phyloP scores from a whole-genome alignment of 495 filamentous ascomycete species.

The Xylaria bambusicola region DNA sequence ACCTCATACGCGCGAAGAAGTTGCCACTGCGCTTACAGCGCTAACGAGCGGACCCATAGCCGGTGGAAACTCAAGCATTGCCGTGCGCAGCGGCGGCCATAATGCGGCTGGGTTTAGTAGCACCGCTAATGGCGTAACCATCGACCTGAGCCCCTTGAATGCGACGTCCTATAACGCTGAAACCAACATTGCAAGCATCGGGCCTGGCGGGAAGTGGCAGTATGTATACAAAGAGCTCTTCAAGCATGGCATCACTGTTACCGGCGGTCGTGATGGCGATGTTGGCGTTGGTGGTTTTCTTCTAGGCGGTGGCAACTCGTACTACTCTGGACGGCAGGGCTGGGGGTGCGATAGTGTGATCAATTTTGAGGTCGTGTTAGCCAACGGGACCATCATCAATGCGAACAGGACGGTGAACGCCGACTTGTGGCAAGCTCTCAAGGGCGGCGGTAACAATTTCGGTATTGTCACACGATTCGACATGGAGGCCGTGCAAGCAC shows the following conservation, averaged over 20 bases:
- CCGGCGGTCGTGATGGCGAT: constrained; percentile 44
- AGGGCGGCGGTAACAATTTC: constrained; percentile 58
- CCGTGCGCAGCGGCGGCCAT: constrained; percentile 54
- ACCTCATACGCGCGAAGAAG: constrained; percentile 36
- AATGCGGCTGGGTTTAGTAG: constrained; percentile 37
- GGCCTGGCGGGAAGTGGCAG: constrained; percentile 47
- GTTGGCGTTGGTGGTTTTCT: constrained; percentile 49
- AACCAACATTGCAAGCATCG: constrained; percentile 40
- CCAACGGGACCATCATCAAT: constrained; percentile 48
- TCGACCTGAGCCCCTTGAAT: constrained; percentile 53
- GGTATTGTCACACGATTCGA: constrained; percentile 60
- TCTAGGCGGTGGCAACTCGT: constrained; percentile 45
- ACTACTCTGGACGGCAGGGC: constrained; percentile 43
- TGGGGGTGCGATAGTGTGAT: constrained; percentile 51
- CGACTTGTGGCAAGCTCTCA: constrained; percentile 57
- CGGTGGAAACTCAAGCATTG: constrained; percentile 42
- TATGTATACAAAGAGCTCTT: constrained; percentile 46
- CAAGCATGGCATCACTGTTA: constrained; percentile 32
- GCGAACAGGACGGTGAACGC: constrained; percentile 43
- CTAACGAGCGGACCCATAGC: constrained; percentile 34
- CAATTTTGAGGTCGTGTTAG: constrained; percentile 57
- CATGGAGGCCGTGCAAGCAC: constrained; percentile 32
- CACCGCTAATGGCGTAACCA: constrained; percentile 49
- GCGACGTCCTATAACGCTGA: constrained; percentile 40
- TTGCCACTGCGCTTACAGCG: constrained; percentile 39